Evolutionary conservation across 345 rosid genomes (phyloP), one percentile per base, ranked within the genome.

Genomic region (Carallia brachiata): DNA sequence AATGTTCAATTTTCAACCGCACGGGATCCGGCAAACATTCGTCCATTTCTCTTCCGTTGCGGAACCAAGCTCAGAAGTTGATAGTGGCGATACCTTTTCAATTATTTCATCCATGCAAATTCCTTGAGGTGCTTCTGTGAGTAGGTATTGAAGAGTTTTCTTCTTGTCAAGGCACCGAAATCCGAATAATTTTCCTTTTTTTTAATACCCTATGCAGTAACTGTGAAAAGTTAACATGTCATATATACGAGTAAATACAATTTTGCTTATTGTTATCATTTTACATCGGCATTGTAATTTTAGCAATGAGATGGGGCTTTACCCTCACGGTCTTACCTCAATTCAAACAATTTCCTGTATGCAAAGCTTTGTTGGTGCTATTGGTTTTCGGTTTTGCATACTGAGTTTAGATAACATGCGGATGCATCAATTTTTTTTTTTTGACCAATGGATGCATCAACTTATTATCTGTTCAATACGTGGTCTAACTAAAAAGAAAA

Each of bases 191-290:
- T 9, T 19, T 19, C 63, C 47, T 47, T 48, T 32, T 17, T 6
- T 67, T n/a, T 28, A 0, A 7, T 37, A 15, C 37, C 50, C 52
- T 37, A 6, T 17, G 30, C 68, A 23, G 68, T 28, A 60, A 54
- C 62, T 30, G 13, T 63, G 44, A 50, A 23, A 27, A 62, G 19
- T 62, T 18, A 10, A 55, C 28, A 27, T 57, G 55, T 74, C 69
- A 34, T 67, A 34, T 36, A 48, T 44, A 37, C 66, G 6, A 73
- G 72, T 59, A 77, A 66, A 65, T 66, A 69, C 82, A 78, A 82
- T 83, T 86, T 86, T 86, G 87, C 65, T 73, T 59, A n/a, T 4
- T 18, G 4, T 53, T 13, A 62, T 2, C 54, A 10, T 48, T 58
- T 36, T 36, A 65, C 31, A 10, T 18, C 61, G 34, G 30, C 27